Conservation (phyloP, 1,284 basidiomycete genomes). For the Microbotryum silenes-acaulis region DNA sequence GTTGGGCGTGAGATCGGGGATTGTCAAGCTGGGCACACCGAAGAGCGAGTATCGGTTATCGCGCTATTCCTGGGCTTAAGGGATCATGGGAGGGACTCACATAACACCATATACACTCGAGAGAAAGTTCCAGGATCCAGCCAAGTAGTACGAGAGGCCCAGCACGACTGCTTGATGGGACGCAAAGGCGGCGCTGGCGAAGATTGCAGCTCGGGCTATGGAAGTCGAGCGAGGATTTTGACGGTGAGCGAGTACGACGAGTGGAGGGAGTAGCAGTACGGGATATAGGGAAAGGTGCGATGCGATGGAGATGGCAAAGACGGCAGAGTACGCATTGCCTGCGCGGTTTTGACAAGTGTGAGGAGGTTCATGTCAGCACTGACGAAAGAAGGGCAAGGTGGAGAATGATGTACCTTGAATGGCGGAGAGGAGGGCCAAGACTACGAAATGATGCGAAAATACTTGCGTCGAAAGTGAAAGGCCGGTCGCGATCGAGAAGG, state of each 20-base stretch:
- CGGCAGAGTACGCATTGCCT: constrained; percentile 41
- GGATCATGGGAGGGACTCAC: constrained; percentile 47
- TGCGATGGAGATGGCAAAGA: constrained; percentile 60
- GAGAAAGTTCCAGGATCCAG: constrained; percentile 42
- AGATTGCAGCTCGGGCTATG: not conserved
- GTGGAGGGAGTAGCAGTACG: constrained; percentile 57
- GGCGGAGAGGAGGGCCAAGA: constrained; percentile 65
- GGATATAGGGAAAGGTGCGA: constrained; percentile 65
- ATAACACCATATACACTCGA: constrained; percentile 70
- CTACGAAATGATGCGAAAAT: constrained; percentile 63
- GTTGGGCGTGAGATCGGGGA: constrained; percentile 85
- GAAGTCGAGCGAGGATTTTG: constrained; percentile 13
- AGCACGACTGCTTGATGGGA: constrained; percentile 22
- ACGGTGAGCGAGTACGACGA: constrained; percentile 51
- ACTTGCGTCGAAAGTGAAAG: constrained; percentile 70
- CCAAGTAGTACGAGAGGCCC: constrained; percentile 23
- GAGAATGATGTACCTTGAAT: constrained; percentile 50
- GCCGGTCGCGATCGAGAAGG: constrained; percentile 70
- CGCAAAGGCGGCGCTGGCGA: constrained; percentile 14
- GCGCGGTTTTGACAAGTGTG: not conserved
- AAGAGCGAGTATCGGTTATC: not conserved
- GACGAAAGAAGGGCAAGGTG: constrained; percentile 16
- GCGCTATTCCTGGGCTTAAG: not conserved
- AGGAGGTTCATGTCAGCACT: constrained; percentile 24
- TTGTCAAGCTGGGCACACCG: constrained; percentile 49